phyloP scores from a whole-genome alignment of 23 red algal genomes.

The Gracilariopsis chorda region DNA sequence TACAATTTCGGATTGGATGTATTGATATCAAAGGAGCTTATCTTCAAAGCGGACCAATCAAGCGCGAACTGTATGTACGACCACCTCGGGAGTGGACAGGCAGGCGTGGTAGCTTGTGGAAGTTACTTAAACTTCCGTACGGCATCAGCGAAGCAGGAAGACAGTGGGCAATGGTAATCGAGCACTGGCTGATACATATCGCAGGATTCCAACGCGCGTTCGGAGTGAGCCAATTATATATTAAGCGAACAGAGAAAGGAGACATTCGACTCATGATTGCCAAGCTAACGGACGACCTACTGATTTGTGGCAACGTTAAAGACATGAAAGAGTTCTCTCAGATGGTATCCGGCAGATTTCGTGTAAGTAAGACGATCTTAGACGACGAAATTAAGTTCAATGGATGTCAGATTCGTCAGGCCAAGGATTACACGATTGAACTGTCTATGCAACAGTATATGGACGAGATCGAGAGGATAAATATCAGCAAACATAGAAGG shows the following conservation, averaged over 20 bases:
- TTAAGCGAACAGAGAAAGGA: background rate
- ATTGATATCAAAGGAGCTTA: constrained; percentile 23
- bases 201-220: background rate
- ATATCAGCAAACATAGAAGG: background rate
- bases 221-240: background rate
- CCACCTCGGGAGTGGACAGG: constrained; percentile 44
- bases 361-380: background rate
- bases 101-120: background rate
- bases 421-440: background rate
- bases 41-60: constrained; percentile 21
- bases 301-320: background rate
- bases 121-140: constrained; percentile 21
- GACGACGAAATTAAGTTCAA: background rate
- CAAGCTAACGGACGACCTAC: constrained; percentile 3
- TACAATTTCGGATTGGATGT: background rate
- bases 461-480: background rate
- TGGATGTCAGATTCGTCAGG: background rate
- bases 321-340: background rate
- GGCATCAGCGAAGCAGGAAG: constrained; percentile 12
- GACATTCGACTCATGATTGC: background rate
- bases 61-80: background rate
- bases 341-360: background rate
- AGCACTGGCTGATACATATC: background rate
- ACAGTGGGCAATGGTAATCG: background rate
- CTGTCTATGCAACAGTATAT: background rate